phyloP scores from a whole-genome alignment of 345 rosid species.

The Capsella bursapastoris region DNA sequence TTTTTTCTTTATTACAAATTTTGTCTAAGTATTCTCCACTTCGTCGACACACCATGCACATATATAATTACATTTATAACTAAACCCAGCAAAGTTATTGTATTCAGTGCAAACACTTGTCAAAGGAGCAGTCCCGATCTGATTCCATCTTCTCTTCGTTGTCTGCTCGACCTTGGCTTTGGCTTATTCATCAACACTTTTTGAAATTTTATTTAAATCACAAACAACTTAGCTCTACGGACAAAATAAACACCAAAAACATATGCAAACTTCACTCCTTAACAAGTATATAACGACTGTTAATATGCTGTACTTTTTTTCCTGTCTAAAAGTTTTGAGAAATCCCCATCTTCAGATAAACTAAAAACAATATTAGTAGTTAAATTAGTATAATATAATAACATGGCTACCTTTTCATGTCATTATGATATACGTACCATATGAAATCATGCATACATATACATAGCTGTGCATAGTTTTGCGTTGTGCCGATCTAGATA shows the following conservation, averaged over 20 bases:
- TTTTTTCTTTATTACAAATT: constrained; percentile 9
- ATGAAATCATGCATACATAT: not conserved
- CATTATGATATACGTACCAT: constrained; percentile 4
- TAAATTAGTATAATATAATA: not conserved
- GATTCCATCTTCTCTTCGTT: constrained; percentile 46
- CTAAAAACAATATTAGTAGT: not conserved
- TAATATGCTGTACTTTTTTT: constrained; percentile 2
- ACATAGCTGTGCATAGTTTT: not conserved
- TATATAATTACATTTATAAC: not conserved
- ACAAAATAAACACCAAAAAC: not conserved
- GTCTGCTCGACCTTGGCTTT: constrained; percentile 48
- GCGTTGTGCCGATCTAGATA: constrained; percentile 1
- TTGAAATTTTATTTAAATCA: not conserved
- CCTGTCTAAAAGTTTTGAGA: not conserved
- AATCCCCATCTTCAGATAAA: not conserved
- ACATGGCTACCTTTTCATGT: constrained; percentile 3
- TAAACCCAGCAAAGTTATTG: constrained; percentile 35
- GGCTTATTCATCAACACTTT: constrained; percentile 27
- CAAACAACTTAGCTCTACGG: constrained; percentile 2
- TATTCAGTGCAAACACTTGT: constrained; percentile 47
- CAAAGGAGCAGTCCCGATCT: constrained; percentile 44
- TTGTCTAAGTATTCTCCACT: not conserved
- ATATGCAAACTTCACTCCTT: constrained; percentile 4
- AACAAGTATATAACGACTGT: constrained; percentile 21
- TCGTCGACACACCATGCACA: constrained; percentile 29